Evolutionary conservation across 208 protist species (phyloP).

Genomic region (Borovskyia barvae): DNA sequence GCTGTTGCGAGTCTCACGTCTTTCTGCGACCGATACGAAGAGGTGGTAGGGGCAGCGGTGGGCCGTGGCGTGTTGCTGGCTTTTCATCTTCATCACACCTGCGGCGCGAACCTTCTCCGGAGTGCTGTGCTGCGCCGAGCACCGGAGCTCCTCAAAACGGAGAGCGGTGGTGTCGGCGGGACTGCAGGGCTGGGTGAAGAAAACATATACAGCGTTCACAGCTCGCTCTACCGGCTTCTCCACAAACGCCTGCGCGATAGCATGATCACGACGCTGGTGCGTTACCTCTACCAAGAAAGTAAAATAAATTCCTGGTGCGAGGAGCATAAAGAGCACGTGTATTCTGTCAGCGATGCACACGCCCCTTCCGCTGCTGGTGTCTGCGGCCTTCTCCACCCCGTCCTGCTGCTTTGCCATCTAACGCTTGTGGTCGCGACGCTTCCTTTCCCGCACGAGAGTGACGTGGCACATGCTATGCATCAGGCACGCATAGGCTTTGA

Average conservation of each 20-base stretch:
- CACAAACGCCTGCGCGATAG: constrained; percentile 57
- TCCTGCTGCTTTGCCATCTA: constrained; percentile 61
- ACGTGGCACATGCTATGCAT: constrained; percentile 53
- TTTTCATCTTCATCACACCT: constrained; percentile 59
- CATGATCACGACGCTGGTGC: constrained; percentile 53
- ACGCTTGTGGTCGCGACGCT: constrained; percentile 46
- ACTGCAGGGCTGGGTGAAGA: neutral
- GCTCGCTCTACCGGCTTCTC: constrained; percentile 42
- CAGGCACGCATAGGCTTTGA: constrained; percentile 62
- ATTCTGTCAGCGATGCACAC: no score
- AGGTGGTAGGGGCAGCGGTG: constrained; percentile 47
- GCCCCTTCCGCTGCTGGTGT: no score
- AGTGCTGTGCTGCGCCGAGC: constrained; percentile 40
- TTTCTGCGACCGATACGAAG: constrained; percentile 54
- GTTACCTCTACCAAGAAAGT: constrained; percentile 66
- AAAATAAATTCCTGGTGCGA: constrained; percentile 46
- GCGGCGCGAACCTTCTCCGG: constrained; percentile 47
- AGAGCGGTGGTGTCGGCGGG: neutral
- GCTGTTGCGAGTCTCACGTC: constrained; percentile 39
- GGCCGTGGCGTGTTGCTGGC: constrained; percentile 41
- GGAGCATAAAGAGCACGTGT: constrained; percentile 17
- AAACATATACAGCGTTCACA: constrained; percentile 33
- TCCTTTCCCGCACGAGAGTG: constrained; percentile 55
- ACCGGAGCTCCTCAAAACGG: neutral
- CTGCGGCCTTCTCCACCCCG: constrained; percentile 23